Evolutionary conservation across 345 rosid species (phyloP), one percentile per base, ranked within the genome.

Genomic region (Salix suchowensis): DNA sequence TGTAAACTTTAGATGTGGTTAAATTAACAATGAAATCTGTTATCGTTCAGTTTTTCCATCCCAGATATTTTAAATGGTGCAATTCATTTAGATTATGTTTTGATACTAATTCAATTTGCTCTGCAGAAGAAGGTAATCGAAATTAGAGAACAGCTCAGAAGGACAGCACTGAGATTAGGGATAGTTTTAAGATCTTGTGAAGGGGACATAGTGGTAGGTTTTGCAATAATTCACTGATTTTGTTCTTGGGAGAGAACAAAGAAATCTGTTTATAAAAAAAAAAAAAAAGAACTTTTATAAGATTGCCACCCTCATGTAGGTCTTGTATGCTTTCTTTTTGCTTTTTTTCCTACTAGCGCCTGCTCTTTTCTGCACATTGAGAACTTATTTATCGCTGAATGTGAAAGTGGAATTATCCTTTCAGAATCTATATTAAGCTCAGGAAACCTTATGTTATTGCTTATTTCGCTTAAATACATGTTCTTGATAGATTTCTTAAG

Each of bases 151-250:
- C 98, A 93, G 83, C 93, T 95, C 77, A 82, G 84, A 83, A 81
- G 97, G 80, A 85, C 88, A 79, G 90, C 91, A 12, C 86, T 84
- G 82, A 91, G 94, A 84, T 83, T 95, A 77, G 99, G 99, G 76
- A 81, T 93, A 68, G 80, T 74, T 68, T 74, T 91, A 73, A 95
- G 89, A 87, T 93, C 99, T 71, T 91, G 94, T 71, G 97, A 88
- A 52, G 48, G 89, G 73, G 92, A 93, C 75, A 81, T 85, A 69
- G 88, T 85, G 86, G 97, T 91, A 80, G 72, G 78, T 68, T 5
- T 26, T 62, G 28, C 14, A 26, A 40, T 10, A 40, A 40, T 40
- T 40, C 0, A 46, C 50, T 46, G 50, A 46, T 46, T 46, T 26
- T 5, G 32, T 8, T 11, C 30, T 26, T 11, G 28, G 30, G 30